Conservation (phyloP, 2,329 filamentous ascomycete species). For the Pseudogymnoascus sp. region DNA sequence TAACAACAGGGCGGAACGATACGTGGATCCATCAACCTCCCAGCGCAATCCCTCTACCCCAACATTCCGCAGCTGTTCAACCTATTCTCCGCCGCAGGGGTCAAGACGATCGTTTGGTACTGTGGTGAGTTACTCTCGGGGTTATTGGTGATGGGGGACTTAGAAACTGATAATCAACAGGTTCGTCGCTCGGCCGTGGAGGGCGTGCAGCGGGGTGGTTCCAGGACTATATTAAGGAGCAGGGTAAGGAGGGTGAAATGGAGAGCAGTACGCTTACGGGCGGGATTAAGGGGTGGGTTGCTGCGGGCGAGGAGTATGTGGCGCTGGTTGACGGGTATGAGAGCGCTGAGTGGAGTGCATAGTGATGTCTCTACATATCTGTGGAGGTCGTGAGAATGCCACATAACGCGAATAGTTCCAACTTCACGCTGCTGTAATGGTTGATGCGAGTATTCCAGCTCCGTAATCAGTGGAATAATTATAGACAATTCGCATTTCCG, state of each 20-base stretch:
- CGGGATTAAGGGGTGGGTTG: conserved; percentile 32
- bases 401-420: not conserved
- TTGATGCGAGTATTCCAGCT: not conserved
- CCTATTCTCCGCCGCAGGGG: conserved; percentile 23
- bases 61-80: conserved; percentile 25
- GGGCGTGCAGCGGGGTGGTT: conserved; percentile 31
- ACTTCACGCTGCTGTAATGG: no score
- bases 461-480: not conserved
- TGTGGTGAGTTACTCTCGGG: conserved; percentile 15
- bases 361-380: not conserved
- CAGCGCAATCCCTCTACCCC: conserved; percentile 26
- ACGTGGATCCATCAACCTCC: conserved; percentile 27
- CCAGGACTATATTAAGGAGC: conserved; percentile 27
- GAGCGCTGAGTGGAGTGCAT: conserved; percentile 12
- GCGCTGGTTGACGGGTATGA: conserved; percentile 29
- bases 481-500: not conserved
- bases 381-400: not conserved
- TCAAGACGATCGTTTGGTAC: conserved; percentile 26
- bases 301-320: conserved; percentile 26
- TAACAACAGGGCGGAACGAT: conserved; percentile 27
- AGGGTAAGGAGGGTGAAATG: conserved; percentile 23
- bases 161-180: conserved; percentile 19
- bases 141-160: not conserved
- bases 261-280: conserved; percentile 27
- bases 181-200: conserved; percentile 30